Base-by-base conservation (phyloP, 2,329 filamentous ascomycete genomes). In the Epichloe hybrida region DNA sequence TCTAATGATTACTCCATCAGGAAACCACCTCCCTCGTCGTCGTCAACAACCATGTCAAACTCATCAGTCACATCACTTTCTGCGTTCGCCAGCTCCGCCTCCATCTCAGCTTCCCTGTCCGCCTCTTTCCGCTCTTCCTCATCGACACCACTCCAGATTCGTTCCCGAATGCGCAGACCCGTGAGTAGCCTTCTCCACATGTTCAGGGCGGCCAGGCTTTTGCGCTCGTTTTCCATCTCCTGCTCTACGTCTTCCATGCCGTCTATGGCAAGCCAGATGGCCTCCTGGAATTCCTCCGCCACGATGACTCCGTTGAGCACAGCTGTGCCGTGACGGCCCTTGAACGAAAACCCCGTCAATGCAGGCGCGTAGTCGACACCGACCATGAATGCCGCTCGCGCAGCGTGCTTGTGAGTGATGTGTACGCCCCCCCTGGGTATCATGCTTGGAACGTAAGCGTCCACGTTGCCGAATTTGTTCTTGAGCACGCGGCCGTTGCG, bases 381-480 rank as follows among this genome's bases (percentile, higher is more conserved):
- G 1, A 96, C 66, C 1, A 90, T 69, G 51, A 77, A 80, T 0
- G 89, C 88, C 1, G 91, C 91, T 48, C 78, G 77, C 1, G 78
- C 72, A 1, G 86, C 84, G 48, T 83, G 60, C 45, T 76, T 68
- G 52, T 74, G 68, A 5, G 66, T 59, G 23, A 97, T 71, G 64
- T 97, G 88, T 2, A 81, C 76, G 1, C 87, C 93, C 91, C 40
- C 70, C 40, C 70, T 68, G 0, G 93, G 93, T 0, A 97, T 75
- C 93, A 98, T 97, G 54, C 81, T 88, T 0, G 88, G 83, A 11
- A 95, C 89, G 63, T 91, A 97, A 39, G 95, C 78, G 61, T 97
- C 93, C 53, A 97, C 83, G 61, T 98, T 98, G 11, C 89, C 89
- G 65, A 88, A 98, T 17, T 84, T 83, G 62, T 98, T 98, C 68